phyloP scores from a whole-genome alignment of 129 eudicot species.

The Erigeron canadensis region DNA sequence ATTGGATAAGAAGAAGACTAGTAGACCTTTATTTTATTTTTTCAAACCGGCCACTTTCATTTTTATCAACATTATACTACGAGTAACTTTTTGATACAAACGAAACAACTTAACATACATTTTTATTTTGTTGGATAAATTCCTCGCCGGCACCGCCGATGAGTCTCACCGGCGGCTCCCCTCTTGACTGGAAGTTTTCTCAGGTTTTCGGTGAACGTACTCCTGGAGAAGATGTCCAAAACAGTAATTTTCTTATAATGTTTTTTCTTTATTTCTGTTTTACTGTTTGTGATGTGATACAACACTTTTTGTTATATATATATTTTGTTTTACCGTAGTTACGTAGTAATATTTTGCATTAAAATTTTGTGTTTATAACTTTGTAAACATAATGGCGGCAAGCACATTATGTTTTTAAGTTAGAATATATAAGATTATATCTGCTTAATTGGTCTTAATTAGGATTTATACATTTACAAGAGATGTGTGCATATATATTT shows the following conservation, averaged over 20 bases:
- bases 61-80: no score
- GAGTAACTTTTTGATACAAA: no score
- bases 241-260: conserved; percentile 42
- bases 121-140: no score
- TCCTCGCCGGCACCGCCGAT: conserved; percentile 11
- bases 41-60: background rate
- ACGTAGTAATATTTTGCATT: no score
- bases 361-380: no score
- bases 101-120: no score
- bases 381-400: no score
- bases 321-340: background rate
- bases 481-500: no score
- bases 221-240: conserved; percentile 62
- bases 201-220: conserved; percentile 70
- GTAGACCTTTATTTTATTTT: background rate
- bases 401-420: no score
- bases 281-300: background rate
- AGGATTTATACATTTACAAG: no score
- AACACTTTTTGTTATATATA: background rate
- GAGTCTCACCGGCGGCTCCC: conserved; percentile 39
- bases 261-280: conserved; percentile 1
- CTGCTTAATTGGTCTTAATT: no score
- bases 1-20: background rate
- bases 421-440: no score
- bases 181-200: conserved; percentile 61